Percentiles rank a stretch among this genome's conserved stretches.
These are phyloP conservation scores for Botrytis hyacinthi DNA, from an alignment of 2,329 filamentous ascomycete species.

Conservation along the genomic window DNA sequence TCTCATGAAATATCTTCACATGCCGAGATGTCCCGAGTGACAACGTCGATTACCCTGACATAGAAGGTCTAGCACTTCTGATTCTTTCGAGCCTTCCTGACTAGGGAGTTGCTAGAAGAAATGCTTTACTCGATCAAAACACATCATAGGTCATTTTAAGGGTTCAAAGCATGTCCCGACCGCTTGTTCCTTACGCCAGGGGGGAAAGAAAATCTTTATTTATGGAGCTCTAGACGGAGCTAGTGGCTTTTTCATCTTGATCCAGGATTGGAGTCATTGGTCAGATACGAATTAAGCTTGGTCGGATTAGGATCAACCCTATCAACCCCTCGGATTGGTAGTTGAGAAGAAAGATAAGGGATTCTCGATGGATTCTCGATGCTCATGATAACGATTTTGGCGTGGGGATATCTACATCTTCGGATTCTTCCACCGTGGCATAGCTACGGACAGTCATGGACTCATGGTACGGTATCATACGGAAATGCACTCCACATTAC, in stretches of 20 bases:
- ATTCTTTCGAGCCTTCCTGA: background rate
- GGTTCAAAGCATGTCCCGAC: background rate
- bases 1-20: background rate
- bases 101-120: background rate
- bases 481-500: constrained; percentile 16
- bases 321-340: constrained; percentile 2
- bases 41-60: background rate
- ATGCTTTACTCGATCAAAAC: constrained; percentile 19
- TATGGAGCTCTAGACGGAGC: constrained; percentile 1
- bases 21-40: background rate
- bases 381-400: constrained; percentile 1
- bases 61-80: background rate
- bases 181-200: background rate
- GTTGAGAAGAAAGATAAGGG: constrained; percentile 11
- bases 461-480: background rate
- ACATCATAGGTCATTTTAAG: constrained; percentile 13
- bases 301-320: background rate
- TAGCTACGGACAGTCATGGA: background rate
- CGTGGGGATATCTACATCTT: background rate
- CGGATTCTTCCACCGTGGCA: background rate
- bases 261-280: background rate
- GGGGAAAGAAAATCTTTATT: background rate
- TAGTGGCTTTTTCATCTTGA: background rate
- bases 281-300: background rate
- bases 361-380: background rate